Conservation (phyloP, 495 filamentous ascomycete genomes). For the Penicillium crystallinum region DNA sequence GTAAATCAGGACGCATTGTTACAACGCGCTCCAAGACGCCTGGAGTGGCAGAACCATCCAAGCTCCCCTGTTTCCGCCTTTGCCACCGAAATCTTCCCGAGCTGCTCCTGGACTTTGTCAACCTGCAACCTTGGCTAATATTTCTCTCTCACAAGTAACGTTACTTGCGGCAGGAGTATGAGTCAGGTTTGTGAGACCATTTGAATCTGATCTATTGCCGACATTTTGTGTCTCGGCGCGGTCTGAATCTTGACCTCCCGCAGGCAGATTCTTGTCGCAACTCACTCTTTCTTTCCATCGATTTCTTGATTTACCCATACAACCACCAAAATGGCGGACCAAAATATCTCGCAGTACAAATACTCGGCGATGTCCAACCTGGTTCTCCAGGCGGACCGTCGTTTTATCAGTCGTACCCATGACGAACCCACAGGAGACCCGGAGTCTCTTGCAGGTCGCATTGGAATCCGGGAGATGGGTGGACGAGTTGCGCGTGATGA, state of each 20-base stretch:
- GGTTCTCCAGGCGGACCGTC: slow-evolving; percentile 98
- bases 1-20: slow-evolving; percentile 23
- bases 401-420: slow-evolving; percentile 84
- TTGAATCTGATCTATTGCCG: slow-evolving; percentile 21
- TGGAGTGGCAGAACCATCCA: slow-evolving; percentile 20
- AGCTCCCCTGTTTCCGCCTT: slow-evolving; percentile 35
- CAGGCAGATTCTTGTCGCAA: slow-evolving; percentile 30
- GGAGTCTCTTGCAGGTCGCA: slow-evolving; percentile 89
- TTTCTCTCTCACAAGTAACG: slow-evolving; percentile 25
- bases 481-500: slow-evolving; percentile 70
- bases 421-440: slow-evolving; percentile 97
- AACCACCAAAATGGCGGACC: slow-evolving; percentile 70
- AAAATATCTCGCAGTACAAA: slow-evolving; percentile 97
- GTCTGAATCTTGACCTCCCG: slow-evolving; percentile 30
- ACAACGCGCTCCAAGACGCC: slow-evolving; percentile 2
- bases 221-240: slow-evolving; percentile 15
- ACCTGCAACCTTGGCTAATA: slow-evolving; percentile 26
- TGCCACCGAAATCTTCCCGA: slow-evolving; percentile 43
- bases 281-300: slow-evolving; percentile 18
- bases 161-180: slow-evolving; percentile 37
- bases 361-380: slow-evolving; percentile 99
- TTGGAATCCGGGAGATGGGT: slow-evolving; percentile 93
- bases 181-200: slow-evolving; percentile 39
- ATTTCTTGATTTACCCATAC: slow-evolving; percentile 9
- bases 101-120: slow-evolving; percentile 14